A percentile compares a stretch with the other conserved stretches of the same genome.
Conservation (phyloP, 768 basidiomycete species). For the Auriscalpium vulgare region DNA sequence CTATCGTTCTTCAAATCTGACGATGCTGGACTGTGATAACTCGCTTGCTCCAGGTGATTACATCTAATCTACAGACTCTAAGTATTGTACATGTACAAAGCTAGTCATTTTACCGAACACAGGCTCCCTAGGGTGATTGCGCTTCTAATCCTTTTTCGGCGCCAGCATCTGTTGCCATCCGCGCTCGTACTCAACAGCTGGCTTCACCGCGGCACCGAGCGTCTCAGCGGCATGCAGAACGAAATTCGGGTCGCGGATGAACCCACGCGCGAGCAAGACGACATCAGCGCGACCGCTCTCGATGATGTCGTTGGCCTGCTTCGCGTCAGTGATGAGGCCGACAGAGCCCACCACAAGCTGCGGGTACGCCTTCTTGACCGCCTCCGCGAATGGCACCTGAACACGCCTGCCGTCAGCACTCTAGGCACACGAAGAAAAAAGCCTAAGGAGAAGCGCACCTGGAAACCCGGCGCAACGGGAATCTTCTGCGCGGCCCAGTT, state of each 20-base stretch:
- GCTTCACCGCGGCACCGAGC: conserved; percentile 56
- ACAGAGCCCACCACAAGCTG: conserved; percentile 52
- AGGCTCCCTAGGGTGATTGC: too few relatives aligned
- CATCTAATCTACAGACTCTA: too few relatives aligned
- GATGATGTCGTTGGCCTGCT: conserved; percentile 53
- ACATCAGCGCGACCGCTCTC: conserved; percentile 61
- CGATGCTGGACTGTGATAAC: too few relatives aligned
- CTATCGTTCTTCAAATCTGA: too few relatives aligned
- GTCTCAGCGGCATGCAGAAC: conserved; percentile 50
- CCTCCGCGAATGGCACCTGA: conserved; percentile 62
- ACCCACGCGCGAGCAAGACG: conserved; percentile 57
- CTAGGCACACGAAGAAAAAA: background rate
- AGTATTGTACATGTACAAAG: too few relatives aligned
- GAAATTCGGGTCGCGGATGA: conserved; percentile 63
- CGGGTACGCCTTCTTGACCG: conserved; percentile 53
- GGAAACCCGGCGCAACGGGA: conserved; percentile 46
- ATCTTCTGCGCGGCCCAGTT: conserved; percentile 48
- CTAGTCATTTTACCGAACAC: too few relatives aligned
- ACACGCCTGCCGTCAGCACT: background rate
- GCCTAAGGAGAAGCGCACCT: conserved; percentile 31
- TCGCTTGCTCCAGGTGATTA: too few relatives aligned
- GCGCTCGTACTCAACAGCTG: conserved; percentile 66
- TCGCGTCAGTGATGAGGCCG: conserved; percentile 61
- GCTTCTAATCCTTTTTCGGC: conserved; percentile 1
- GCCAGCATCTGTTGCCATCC: conserved; percentile 39